Evolutionary conservation across 208 protist genomes (phyloP).

Genomic region (Trypanosoma lewisi): DNA sequence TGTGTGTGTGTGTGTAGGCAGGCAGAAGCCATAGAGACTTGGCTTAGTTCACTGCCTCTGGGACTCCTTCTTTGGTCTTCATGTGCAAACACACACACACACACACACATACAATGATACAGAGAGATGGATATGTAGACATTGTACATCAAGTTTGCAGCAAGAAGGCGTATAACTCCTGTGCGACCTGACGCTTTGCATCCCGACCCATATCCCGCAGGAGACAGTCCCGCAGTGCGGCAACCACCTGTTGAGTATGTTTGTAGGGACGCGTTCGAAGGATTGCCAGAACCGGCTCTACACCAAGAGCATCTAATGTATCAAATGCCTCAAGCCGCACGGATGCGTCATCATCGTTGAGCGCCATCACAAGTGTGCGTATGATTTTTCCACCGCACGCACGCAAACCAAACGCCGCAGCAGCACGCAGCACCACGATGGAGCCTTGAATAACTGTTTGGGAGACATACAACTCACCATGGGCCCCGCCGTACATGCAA

Average conservation of each 20-base stretch:
- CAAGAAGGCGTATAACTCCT: slow-evolving; percentile 37
- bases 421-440: slow-evolving; percentile 31
- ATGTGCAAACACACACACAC: not conserved
- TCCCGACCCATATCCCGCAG: slow-evolving; percentile 42
- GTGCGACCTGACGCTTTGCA: slow-evolving; percentile 29
- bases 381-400: slow-evolving; percentile 56
- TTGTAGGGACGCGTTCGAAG: slow-evolving; percentile 34
- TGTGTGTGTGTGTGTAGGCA: too few relatives aligned
- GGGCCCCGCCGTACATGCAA: slow-evolving; percentile 55
- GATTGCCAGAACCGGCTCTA: slow-evolving; percentile 31
- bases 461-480: slow-evolving; percentile 61
- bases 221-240: slow-evolving; percentile 60
- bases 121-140: slow-evolving; percentile 9
- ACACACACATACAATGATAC: slow-evolving; percentile 5
- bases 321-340: slow-evolving; percentile 61
- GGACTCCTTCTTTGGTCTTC: too few relatives aligned
- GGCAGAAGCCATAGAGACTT: too few relatives aligned
- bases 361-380: slow-evolving; percentile 50
- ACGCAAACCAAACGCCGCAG: slow-evolving; percentile 60
- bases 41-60: too few relatives aligned
- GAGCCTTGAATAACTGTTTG: slow-evolving; percentile 47
- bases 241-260: slow-evolving; percentile 47
- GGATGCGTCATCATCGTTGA: slow-evolving; percentile 51
- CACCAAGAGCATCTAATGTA: slow-evolving; percentile 43
- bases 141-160: not conserved